phyloP scores from a whole-genome alignment of 495 filamentous ascomycete species.

The Penicillium flavigenum region DNA sequence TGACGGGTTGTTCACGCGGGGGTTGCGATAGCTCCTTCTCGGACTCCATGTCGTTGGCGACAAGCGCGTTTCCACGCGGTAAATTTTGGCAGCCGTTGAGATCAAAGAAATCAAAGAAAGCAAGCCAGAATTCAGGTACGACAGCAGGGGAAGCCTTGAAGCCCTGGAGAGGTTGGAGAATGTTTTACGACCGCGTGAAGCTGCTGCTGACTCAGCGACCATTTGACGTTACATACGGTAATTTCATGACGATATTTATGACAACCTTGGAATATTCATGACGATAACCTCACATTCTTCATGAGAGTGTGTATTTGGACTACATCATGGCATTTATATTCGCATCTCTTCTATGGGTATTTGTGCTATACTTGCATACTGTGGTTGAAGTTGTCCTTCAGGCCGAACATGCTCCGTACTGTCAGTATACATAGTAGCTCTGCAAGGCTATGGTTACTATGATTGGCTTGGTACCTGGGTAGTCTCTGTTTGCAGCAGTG shows the following conservation, averaged over 20 bases:
- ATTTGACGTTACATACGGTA: constrained; percentile 12
- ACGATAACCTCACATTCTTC: not conserved
- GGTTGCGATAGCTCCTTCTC: constrained; percentile 37
- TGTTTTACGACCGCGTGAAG: constrained; percentile 18
- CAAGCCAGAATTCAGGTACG: constrained; percentile 1
- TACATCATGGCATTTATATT: not conserved
- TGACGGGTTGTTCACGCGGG: constrained; percentile 43
- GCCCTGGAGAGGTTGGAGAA: constrained; percentile 9
- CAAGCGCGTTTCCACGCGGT: constrained; percentile 15
- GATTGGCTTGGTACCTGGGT: not conserved
- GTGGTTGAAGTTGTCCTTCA: not conserved
- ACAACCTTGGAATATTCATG: too few species aligned
- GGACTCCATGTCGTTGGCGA: constrained; percentile 34
- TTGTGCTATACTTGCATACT: not conserved
- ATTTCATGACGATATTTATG: not conserved
- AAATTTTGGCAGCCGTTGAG: not conserved
- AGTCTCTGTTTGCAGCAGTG: not conserved
- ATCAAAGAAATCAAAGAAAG: constrained; percentile 1
- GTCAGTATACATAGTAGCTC: not conserved
- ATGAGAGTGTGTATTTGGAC: not conserved
- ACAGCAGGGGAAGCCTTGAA: not conserved
- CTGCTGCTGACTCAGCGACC: constrained; percentile 9
- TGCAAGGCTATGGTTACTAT: not conserved
- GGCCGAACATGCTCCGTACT: not conserved
- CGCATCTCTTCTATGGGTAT: not conserved